These are phyloP conservation scores for Acidiella bohemica DNA, from an alignment of 495 filamentous ascomycete genomes.

Conservation along the genomic window DNA sequence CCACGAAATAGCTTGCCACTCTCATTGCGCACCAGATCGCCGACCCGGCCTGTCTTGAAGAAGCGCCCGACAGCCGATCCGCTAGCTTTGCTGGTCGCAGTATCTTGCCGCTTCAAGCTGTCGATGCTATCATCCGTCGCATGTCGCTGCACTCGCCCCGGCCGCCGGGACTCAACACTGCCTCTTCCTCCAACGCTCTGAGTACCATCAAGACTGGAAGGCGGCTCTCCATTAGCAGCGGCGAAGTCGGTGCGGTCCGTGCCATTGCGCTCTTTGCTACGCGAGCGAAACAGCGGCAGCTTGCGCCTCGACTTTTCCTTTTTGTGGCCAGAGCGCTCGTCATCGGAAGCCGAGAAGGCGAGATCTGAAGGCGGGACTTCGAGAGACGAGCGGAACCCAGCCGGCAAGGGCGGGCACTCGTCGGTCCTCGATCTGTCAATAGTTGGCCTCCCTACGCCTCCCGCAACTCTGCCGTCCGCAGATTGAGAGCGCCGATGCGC, in stretches of 20 bases:
- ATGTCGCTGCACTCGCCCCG: constrained; percentile 7
- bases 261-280: constrained; percentile 20
- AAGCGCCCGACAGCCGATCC: constrained; percentile 25
- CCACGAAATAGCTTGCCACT: constrained; percentile 24
- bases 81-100: constrained; percentile 9
- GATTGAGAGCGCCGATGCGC: constrained; percentile 15
- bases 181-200: too few species aligned
- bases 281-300: constrained; percentile 23
- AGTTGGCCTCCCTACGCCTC: background rate
- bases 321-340: constrained; percentile 11
- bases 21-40: constrained; percentile 24
- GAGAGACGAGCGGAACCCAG: background rate
- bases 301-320: constrained; percentile 20
- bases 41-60: constrained; percentile 26
- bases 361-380: background rate
- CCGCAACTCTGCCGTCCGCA: constrained; percentile 13
- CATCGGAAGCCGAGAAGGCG: too few species aligned
- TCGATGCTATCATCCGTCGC: constrained; percentile 9
- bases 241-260: constrained; percentile 23
- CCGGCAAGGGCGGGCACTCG: too few species aligned
- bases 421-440: too few species aligned
- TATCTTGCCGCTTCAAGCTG: constrained; percentile 7
- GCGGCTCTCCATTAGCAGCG: too few species aligned
- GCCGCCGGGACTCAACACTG: too few species aligned
- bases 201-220: too few species aligned